Percentiles rank a stretch among this genome's conserved stretches.
These are phyloP conservation scores for Starmerella apicola DNA, from an alignment of 805 yeast genomes.

Conservation along the genomic window DNA sequence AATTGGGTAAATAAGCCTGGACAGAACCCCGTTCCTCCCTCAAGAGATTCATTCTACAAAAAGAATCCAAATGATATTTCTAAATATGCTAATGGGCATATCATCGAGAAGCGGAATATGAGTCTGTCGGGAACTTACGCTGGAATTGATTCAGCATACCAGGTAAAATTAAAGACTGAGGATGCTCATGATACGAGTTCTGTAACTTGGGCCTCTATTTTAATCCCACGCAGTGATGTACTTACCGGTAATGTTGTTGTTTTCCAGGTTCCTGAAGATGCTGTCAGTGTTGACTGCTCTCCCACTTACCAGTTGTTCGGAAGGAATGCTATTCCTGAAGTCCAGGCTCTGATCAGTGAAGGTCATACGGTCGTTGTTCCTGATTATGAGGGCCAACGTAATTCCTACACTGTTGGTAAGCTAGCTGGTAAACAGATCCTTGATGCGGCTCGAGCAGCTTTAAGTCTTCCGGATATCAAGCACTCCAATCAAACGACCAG, in stretches of 20 bases:
- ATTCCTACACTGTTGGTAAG: slow-evolving; percentile 19
- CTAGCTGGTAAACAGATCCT: slow-evolving; percentile 23
- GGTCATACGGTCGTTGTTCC: slow-evolving; percentile 21
- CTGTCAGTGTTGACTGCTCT: slow-evolving; percentile 18
- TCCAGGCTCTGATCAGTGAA: slow-evolving; percentile 14
- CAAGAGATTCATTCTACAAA: slow-evolving; percentile 17
- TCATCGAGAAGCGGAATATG: slow-evolving; percentile 12
- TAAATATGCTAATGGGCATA: slow-evolving; percentile 13
- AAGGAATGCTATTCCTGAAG: slow-evolving; percentile 9
- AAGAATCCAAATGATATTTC: slow-evolving; percentile 4
- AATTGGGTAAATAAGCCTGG: slow-evolving; percentile 17
- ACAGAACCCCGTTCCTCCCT: slow-evolving; percentile 9
- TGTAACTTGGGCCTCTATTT: slow-evolving; percentile 23
- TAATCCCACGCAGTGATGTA: slow-evolving; percentile 18
- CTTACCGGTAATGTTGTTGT: slow-evolving; percentile 15
- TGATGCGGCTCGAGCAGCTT: slow-evolving; percentile 24
- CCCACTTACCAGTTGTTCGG: slow-evolving; percentile 19
- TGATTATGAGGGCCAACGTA: slow-evolving; percentile 22
- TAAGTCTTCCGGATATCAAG: slow-evolving; percentile 4
- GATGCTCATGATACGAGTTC: slow-evolving; percentile 22
- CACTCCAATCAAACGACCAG: slow-evolving; percentile 11
- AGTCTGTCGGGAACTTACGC: slow-evolving; percentile 13
- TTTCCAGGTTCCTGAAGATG: slow-evolving; percentile 21
- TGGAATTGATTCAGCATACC: slow-evolving; percentile 14
- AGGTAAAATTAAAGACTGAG: slow-evolving; percentile 20